phyloP scores from a whole-genome alignment of 2,329 filamentous ascomycete species.

The Epichloe aotearoae region DNA sequence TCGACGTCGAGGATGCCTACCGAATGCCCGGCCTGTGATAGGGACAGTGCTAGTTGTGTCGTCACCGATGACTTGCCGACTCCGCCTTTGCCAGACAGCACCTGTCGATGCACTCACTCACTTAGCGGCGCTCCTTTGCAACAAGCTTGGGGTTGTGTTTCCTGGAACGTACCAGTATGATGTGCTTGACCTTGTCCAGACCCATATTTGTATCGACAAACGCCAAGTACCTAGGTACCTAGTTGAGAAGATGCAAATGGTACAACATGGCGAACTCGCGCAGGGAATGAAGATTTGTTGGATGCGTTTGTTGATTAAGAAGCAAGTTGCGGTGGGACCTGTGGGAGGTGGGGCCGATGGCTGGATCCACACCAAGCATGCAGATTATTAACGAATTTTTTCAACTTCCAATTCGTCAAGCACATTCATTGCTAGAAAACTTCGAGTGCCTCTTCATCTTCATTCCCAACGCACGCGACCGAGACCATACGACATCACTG shows the following conservation, averaged over 20 bases:
- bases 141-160: not conserved
- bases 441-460: too few species aligned
- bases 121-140: not conserved
- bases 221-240: too few species aligned
- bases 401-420: too few species aligned
- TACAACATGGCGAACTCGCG: not conserved
- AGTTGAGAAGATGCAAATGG: not conserved
- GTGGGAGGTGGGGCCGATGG: not conserved
- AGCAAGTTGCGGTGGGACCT: not conserved
- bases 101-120: slow-evolving; percentile 21
- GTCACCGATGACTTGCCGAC: slow-evolving; percentile 98
- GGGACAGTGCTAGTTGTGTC: slow-evolving; percentile 82
- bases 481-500: too few species aligned
- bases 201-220: slow-evolving; percentile 15
- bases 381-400: too few species aligned
- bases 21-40: slow-evolving; percentile 72
- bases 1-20: slow-evolving; percentile 95
- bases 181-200: slow-evolving; percentile 53
- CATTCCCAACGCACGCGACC: too few species aligned
- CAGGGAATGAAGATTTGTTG: not conserved
- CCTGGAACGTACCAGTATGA: slow-evolving; percentile 47
- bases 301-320: not conserved
- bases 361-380: too few species aligned
- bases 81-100: slow-evolving; percentile 92
- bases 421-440: too few species aligned